These are phyloP conservation scores for Pichia thaimueangensis DNA, from an alignment of 805 yeast species.

Conservation along the genomic window DNA sequence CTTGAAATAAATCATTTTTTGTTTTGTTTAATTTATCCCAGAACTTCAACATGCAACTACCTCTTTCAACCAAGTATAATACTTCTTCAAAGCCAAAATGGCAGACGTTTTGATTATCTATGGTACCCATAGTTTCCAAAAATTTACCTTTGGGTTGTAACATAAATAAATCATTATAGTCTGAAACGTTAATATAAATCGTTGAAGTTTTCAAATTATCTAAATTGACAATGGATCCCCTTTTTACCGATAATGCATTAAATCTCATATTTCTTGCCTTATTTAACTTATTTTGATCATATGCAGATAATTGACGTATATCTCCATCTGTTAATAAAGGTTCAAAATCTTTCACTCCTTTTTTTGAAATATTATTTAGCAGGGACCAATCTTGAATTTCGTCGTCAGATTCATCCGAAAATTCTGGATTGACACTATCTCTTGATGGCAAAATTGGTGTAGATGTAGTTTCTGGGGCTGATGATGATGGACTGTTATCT, in stretches of 20 bases:
- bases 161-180: conserved; percentile 24
- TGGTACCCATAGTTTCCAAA: conserved; percentile 64
- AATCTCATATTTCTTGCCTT: conserved; percentile 68
- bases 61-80: conserved; percentile 76
- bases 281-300: conserved; percentile 33
- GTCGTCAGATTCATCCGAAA: conserved; percentile 36
- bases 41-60: conserved; percentile 37
- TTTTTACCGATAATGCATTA: conserved; percentile 45
- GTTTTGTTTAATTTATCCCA: conserved; percentile 17
- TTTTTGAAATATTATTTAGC: conserved; percentile 43
- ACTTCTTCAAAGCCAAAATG: conserved; percentile 61
- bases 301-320: conserved; percentile 14
- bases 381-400: conserved; percentile 50
- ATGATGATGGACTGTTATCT: not conserved
- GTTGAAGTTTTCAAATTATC: conserved; percentile 24
- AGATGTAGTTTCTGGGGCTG: conserved; percentile 7
- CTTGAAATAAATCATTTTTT: conserved; percentile 25
- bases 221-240: conserved; percentile 35
- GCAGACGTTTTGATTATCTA: conserved; percentile 40
- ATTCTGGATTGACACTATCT: conserved; percentile 6
- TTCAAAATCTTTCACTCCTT: conserved; percentile 83
- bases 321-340: conserved; percentile 34
- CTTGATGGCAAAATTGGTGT: conserved; percentile 1
- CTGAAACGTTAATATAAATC: conserved; percentile 16
- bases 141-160: conserved; percentile 61